Base-by-base conservation (phyloP, 176 grass and related monocot species). In the Carex kokanica region DNA sequence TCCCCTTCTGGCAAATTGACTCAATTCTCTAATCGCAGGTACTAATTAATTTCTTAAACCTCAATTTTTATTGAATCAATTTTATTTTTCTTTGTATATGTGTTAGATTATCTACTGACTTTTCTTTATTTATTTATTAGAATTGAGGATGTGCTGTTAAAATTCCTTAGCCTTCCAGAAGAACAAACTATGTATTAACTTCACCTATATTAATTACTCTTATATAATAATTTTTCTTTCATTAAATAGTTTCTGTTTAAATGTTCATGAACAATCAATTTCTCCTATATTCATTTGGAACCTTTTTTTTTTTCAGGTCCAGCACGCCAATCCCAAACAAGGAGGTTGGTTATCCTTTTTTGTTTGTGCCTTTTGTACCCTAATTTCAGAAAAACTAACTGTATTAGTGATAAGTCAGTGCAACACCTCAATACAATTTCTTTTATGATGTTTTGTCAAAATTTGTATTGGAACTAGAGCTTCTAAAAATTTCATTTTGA, bases 11-110 rank as follows among this genome's bases (percentile, higher is more conserved):
- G 51, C 5, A 18, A 32, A 10, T 27, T 78, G 9, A 78, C 23
- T 10, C 74, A 36, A 4, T 78, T 58, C 74, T 78, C 74, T 29
- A 78, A 55, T 15, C 74, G 49, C 23, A 78, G 74, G 74, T 78
- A 53, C 16, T 49, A 25, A 6, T 11, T 15, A 41, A 41, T 32
- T 23, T 45, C 43, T 45, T 45, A 9, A 45, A n/a, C n/a, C n/a
- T n/a, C n/a, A n/a, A n/a, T n/a, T n/a, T n/a, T n/a, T n/a, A 49
- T 12, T 49, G 45, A 49, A 2, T 49, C 10, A 49, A 49, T 49
- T 47, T 2, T 11, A 49, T 49, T 11, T 49, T 2, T 49, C 45
- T 61, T 61, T 61, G 2, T 61, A 10, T 25, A 24, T 17, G 7
- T 23, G 18, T 61, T 23, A 24, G 20, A 23, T 24, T 61, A 61